phyloP scores from a whole-genome alignment of 306 rosid genomes.

The Purshia tridentata region DNA sequence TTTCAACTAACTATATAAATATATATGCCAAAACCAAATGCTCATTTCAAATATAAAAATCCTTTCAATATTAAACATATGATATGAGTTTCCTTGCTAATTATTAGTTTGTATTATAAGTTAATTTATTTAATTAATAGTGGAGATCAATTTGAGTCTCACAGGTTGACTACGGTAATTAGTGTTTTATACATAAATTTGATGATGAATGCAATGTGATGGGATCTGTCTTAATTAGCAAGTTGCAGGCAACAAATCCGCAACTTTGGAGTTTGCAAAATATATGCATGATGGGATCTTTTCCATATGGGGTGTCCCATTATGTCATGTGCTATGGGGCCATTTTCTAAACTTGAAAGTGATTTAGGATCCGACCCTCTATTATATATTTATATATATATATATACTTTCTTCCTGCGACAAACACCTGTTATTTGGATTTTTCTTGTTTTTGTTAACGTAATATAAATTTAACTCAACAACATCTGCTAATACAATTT shows the following conservation, averaged over 20 bases:
- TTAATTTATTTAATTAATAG: neutral
- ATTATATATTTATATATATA: too few species aligned
- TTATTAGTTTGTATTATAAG: neutral
- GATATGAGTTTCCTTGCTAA: neutral
- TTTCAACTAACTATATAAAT: neutral
- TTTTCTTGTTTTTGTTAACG: too few species aligned
- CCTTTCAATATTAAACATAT: neutral
- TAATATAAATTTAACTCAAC: too few species aligned
- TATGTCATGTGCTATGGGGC: constrained; percentile 49
- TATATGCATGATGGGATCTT: constrained; percentile 49
- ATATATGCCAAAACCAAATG: constrained; percentile 11
- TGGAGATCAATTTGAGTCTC: neutral
- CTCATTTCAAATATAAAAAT: neutral
- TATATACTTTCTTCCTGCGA: too few species aligned
- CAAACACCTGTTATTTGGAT: too few species aligned
- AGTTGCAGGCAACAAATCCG: constrained; percentile 23
- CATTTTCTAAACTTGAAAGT: constrained; percentile 28
- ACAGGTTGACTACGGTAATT: neutral
- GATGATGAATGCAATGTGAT: constrained; percentile 13
- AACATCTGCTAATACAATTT: too few species aligned
- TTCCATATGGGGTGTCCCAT: constrained; percentile 56
- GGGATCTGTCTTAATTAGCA: constrained; percentile 17
- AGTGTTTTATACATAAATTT: too few species aligned
- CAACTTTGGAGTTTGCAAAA: constrained; percentile 37
- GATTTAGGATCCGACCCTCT: too few species aligned